Percentiles rank a stretch among this genome's conserved stretches.
phyloP scores from a whole-genome alignment of 176 grass and related monocot genomes.

The Lolium multiflorum region DNA sequence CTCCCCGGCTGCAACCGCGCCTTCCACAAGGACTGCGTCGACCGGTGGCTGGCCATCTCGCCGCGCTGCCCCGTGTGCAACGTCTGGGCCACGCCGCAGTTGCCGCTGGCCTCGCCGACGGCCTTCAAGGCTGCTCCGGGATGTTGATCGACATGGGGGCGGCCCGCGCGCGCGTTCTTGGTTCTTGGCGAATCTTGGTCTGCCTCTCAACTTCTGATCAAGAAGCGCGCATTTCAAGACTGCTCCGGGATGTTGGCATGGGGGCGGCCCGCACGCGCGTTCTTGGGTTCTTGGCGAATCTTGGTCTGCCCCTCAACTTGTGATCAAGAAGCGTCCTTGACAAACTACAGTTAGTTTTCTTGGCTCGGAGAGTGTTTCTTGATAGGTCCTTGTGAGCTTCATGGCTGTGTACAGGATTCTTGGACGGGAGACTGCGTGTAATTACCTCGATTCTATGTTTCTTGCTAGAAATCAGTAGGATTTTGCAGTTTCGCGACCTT shows the following conservation, averaged over 20 bases:
- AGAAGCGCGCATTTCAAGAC: conserved; percentile 21
- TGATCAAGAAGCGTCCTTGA: conserved; percentile 3
- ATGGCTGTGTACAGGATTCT: conserved; percentile 37
- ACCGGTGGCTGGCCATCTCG: conserved; percentile 58
- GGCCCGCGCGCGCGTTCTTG: conserved; percentile 41
- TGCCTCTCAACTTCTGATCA: conserved; percentile 16
- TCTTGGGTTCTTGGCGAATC: conserved; percentile 54
- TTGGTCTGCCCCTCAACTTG: conserved; percentile 27
- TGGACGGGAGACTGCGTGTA: conserved; percentile 15
- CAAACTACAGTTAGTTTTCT: conserved; percentile 26
- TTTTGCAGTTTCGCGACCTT: conserved; percentile 25
- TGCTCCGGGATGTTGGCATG: conserved; percentile 39
- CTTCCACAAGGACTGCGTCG: conserved; percentile 71
- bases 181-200: conserved; percentile 46
- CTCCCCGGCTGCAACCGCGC: conserved; percentile 63
- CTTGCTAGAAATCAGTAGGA: conserved; percentile 34
- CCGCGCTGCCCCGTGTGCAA: conserved; percentile 62
- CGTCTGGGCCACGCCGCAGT: conserved; percentile 33
- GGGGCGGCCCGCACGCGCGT: conserved; percentile 17
- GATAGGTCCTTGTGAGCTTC: conserved; percentile 18
- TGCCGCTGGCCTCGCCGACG: not conserved
- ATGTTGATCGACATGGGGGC: conserved; percentile 36
- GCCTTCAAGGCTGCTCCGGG: conserved; percentile 35
- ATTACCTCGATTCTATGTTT: not conserved
- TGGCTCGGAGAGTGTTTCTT: conserved; percentile 31